phyloP scores from a whole-genome alignment of 371 early-diverging fungal species.

The Mucor indicus region DNA sequence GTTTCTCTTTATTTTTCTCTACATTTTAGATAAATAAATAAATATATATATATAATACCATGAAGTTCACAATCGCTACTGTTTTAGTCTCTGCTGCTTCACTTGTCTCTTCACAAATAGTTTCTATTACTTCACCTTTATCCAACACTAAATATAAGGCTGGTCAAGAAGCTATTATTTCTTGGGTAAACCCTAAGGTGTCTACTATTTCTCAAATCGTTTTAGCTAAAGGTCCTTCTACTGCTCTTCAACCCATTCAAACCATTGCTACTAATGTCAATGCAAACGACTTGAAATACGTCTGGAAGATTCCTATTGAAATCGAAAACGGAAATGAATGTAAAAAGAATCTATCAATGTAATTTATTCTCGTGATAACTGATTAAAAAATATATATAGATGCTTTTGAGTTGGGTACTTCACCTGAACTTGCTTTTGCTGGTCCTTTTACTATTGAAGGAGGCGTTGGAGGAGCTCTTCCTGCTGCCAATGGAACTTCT shows the following conservation, averaged over 20 bases:
- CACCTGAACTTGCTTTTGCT: conserved; percentile 50
- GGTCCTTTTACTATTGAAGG: conserved; percentile 48
- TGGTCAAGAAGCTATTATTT: conserved; percentile 26
- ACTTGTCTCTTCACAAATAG: conserved; percentile 20
- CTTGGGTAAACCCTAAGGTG: conserved; percentile 28
- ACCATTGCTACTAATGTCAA: conserved; percentile 32
- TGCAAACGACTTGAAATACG: conserved; percentile 19
- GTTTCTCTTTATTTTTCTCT: no score
- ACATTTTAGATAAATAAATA: no score
- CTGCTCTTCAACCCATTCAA: conserved; percentile 23
- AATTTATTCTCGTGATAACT: neutral
- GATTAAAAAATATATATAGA: conserved; percentile 18
- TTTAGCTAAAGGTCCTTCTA: conserved; percentile 30
- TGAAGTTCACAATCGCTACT: conserved; percentile 20
- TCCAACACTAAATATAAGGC: conserved; percentile 23
- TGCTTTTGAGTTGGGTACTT: conserved; percentile 45
- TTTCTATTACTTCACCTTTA: conserved; percentile 38
- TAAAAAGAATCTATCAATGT: no score
- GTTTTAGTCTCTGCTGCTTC: conserved; percentile 18
- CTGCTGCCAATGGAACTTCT: conserved; percentile 3
- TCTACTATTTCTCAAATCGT: conserved; percentile 26
- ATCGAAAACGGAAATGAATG: conserved; percentile 28
- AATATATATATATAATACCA: neutral
- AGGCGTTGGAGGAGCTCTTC: conserved; percentile 11
- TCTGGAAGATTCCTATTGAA: conserved; percentile 31